Evolutionary conservation across 164 flowering plant species (phyloP).

Genomic region (Malania oleifera): DNA sequence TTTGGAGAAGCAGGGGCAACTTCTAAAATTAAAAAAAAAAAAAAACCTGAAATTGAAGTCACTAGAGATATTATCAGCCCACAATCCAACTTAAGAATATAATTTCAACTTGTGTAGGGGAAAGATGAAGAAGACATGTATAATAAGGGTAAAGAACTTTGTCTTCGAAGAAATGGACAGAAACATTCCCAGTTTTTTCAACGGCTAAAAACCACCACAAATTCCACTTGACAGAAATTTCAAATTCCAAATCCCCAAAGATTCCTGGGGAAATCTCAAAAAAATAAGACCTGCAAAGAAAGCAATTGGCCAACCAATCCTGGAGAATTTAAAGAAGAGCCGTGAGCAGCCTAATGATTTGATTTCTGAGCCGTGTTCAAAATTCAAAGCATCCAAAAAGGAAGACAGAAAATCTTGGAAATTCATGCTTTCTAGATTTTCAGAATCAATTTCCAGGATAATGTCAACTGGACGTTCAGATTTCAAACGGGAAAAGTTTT

Average conservation of each 20-base stretch:
- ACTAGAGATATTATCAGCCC: no score
- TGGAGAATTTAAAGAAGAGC: constrained; percentile 8
- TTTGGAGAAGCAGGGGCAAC: no score
- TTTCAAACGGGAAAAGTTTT: no score
- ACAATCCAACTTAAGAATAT: no score
- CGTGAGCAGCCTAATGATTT: constrained; percentile 5
- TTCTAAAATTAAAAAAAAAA: no score
- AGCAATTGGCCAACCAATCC: background rate
- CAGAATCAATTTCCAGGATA: background rate
- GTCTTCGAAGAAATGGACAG: constrained; percentile 19
- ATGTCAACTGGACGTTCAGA: no score
- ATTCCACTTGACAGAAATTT: constrained; percentile 7
- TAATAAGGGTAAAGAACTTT: no score
- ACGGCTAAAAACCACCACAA: background rate
- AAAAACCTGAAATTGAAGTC: no score
- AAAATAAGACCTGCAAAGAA: constrained; percentile 8
- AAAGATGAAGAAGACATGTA: constrained; percentile 5
- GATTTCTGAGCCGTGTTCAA: background rate
- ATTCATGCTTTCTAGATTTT: background rate
- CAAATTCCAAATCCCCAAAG: constrained; percentile 20
- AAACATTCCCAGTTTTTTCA: background rate
- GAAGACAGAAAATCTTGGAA: no score
- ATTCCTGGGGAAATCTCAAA: constrained; percentile 17
- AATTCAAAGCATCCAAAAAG: background rate
- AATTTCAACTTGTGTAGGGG: constrained; percentile 4